Evolutionary conservation across 1,139 yeast species (phyloP), one percentile per base, ranked within the genome.

Genomic region (Candida mesenterica): DNA sequence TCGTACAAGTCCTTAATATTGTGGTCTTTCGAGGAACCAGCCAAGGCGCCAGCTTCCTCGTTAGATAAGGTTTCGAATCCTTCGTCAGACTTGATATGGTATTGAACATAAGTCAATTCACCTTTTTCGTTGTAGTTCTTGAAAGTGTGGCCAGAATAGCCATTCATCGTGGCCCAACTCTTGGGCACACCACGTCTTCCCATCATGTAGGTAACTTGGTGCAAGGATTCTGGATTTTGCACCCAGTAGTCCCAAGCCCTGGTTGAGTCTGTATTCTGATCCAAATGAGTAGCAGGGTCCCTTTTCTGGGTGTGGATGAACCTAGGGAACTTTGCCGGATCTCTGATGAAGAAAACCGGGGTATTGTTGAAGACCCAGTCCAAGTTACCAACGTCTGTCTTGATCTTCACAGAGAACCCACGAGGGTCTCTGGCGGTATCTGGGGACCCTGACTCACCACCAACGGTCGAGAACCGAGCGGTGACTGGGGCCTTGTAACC

Each of bases 201-300:
- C 55, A 81, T 79, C 58, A 79, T 61, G 45, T 72, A 64, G 65
- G 72, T 68, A 34, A 80, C 79, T 59, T 80, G 86, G 55, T 81
- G 88, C 39, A 74, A 63, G 15, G 83, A 68, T 52, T 80, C 87
- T 57, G 76, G 82, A 55, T 79, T 79, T 45, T 65, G 70, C 27
- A 71, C 60, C 34, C 74, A 67, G 57, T 77, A 81, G 57, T 81
- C 86, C 86, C 87, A 81, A 49, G 78, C 77, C 78, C 75, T 75
- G 57, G 77, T 72, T 23, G 86, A 76, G 59, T 86, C 95, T 18
- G 59, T 48, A 28, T 46, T 52, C 33, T 61, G 68, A 51, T 83
- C 84, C 59, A 83, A 68, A 59, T 85, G 83, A 30, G 94, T 84
- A 62, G 84, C 77, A 26, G 95, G 95, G 65, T 83, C 78, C 59